A percentile compares a stretch with the other conserved stretches of the same genome.
Conservation (phyloP, 805 yeast species). For the Cyberlindnera samutprakarnensis region DNA sequence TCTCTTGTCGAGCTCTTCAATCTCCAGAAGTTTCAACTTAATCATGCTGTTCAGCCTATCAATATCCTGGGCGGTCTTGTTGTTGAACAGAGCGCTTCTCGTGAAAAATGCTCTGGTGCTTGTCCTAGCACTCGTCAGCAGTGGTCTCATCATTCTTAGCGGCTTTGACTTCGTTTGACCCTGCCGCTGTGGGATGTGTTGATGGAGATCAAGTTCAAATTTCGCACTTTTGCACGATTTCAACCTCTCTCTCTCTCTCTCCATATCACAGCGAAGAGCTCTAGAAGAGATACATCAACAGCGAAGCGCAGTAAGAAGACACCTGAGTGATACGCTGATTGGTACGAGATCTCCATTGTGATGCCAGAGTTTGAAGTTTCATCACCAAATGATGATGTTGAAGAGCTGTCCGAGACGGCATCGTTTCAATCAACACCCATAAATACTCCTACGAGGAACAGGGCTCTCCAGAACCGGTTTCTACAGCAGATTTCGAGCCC, state of each 20-base stretch:
- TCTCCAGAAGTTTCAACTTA: conserved; percentile 15
- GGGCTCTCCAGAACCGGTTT: background rate
- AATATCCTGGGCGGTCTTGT: conserved; percentile 16
- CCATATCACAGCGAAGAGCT: background rate
- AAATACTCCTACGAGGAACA: conserved; percentile 8
- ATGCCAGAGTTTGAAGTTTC: conserved; percentile 1
- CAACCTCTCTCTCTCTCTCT: background rate
- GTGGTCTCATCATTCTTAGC: too few species aligned
- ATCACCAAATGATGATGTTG: conserved; percentile 4
- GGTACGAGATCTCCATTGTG: too few species aligned
- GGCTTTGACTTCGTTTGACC: too few species aligned
- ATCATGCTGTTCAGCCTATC: conserved; percentile 16
- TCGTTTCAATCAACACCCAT: conserved; percentile 1
- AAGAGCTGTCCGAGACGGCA: conserved; percentile 4
- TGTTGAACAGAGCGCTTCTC: background rate
- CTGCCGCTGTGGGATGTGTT: too few species aligned
- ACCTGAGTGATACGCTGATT: too few species aligned
- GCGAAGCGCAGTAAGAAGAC: too few species aligned
- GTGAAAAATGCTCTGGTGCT: conserved; percentile 1
- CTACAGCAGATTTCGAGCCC: conserved; percentile 7
- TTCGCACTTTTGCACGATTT: too few species aligned
- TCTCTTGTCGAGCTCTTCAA: conserved; percentile 13
- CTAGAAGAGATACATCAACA: too few species aligned
- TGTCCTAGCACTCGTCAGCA: too few species aligned
- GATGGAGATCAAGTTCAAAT: too few species aligned